Conservation (phyloP, 768 basidiomycete species). For the Lactarius sanguifluus region DNA sequence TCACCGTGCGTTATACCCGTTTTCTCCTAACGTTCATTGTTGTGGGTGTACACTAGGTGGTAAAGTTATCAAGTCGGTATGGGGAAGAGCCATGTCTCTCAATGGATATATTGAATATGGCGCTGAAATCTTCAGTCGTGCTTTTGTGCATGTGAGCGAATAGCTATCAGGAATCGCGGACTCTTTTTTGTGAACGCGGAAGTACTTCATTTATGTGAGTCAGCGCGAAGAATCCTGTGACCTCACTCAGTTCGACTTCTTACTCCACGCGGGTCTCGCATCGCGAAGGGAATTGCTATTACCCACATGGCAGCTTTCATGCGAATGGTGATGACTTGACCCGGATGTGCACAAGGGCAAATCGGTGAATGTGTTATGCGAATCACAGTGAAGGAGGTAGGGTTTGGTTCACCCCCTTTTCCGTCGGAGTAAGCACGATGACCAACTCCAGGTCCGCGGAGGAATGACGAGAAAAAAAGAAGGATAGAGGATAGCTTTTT, state of each 20-base stretch:
- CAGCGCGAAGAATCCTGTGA: not conserved
- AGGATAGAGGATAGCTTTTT: not conserved
- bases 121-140: not conserved
- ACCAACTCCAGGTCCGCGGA: not conserved
- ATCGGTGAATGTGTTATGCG: not conserved
- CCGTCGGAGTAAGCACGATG: not conserved
- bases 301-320: not conserved
- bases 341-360: not conserved
- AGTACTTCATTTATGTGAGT: not conserved
- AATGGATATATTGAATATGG: not conserved
- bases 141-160: not conserved
- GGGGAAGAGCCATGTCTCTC: constrained; percentile 6
- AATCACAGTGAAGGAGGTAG: not conserved
- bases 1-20: constrained; percentile 21
- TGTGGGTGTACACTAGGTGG: constrained; percentile 26
- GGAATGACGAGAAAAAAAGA: not conserved
- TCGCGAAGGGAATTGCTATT: not conserved
- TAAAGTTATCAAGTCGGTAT: constrained; percentile 13
- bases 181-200: not conserved
- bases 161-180: not conserved
- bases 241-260: not conserved
- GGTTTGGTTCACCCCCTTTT: not conserved
- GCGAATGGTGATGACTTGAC: not conserved
- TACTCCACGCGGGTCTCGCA: not conserved
- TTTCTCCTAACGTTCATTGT: constrained; percentile 1